These are phyloP conservation scores for Monilinia aucupariae DNA, from an alignment of 2,329 filamentous ascomycete species.

Conservation along the genomic window DNA sequence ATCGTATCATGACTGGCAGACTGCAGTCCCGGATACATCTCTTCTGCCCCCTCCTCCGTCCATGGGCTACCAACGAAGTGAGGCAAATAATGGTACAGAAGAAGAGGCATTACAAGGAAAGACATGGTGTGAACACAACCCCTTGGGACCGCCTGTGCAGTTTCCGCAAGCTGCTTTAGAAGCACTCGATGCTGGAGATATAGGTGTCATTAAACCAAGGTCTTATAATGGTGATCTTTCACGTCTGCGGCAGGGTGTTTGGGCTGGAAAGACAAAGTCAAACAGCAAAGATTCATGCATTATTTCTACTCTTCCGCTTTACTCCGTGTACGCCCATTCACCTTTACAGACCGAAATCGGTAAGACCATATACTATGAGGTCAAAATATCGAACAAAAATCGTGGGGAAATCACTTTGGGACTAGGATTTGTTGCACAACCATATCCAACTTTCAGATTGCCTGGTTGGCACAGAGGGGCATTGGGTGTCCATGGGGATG, in stretches of 20 bases:
- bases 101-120: conserved; percentile 60
- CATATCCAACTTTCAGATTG: conserved; percentile 71
- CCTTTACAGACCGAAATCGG: conserved; percentile 44
- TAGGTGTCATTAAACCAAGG: conserved; percentile 49
- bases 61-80: conserved; percentile 59
- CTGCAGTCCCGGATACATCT: conserved; percentile 65
- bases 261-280: conserved; percentile 42
- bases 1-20: conserved; percentile 61
- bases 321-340: conserved; percentile 54
- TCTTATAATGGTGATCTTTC: conserved; percentile 45
- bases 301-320: conserved; percentile 64
- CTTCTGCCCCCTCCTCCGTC: conserved; percentile 68
- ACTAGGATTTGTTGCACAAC: conserved; percentile 65
- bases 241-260: conserved; percentile 46
- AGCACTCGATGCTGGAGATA: conserved; percentile 47
- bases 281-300: conserved; percentile 57
- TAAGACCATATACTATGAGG: conserved; percentile 66
- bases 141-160: conserved; percentile 50
- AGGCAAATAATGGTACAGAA: conserved; percentile 63
- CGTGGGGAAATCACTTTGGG: conserved; percentile 48
- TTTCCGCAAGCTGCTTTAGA: conserved; percentile 43
- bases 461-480: conserved; percentile 77
- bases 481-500: conserved; percentile 72
- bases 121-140: conserved; percentile 58
- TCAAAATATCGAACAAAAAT: conserved; percentile 47